Conservation (phyloP, 1,139 yeast species). For the Magnusiomyces suaveolens region DNA sequence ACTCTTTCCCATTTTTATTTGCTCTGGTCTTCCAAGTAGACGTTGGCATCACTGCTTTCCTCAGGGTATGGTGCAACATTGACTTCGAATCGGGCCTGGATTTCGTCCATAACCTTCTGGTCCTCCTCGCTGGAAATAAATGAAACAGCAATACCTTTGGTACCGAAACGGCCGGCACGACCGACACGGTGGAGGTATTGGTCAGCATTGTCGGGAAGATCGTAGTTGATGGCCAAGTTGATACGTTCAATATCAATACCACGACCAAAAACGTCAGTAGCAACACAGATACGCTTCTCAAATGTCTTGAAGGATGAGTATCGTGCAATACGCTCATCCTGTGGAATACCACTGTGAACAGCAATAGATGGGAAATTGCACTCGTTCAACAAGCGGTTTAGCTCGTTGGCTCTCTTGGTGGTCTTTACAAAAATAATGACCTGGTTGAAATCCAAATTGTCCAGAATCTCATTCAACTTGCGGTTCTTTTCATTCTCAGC, state of each 20-base stretch:
- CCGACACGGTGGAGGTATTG: conserved; percentile 98
- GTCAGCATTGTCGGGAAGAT: conserved; percentile 76
- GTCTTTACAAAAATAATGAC: conserved; percentile 94
- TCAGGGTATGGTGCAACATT: conserved; percentile 92
- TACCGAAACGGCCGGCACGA: conserved; percentile 99
- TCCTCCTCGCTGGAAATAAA: conserved; percentile 81
- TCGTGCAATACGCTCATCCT: conserved; percentile 96
- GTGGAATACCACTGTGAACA: conserved; percentile 91
- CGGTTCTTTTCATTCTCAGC: conserved; percentile 90
- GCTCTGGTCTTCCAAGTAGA: conserved; percentile 39
- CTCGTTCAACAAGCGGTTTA: conserved; percentile 80
- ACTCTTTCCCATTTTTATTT: too few relatives aligned
- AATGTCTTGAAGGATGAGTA: conserved; percentile 95
- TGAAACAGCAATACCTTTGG: conserved; percentile 94
- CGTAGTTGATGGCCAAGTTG: conserved; percentile 95
- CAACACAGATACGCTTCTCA: conserved; percentile 96
- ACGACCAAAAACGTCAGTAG: conserved; percentile 98
- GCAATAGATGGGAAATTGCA: conserved; percentile 97
- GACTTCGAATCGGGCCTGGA: conserved; percentile 96
- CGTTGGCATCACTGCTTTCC: conserved; percentile 95
- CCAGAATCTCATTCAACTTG: conserved; percentile 84
- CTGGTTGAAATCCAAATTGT: conserved; percentile 93
- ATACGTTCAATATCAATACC: conserved; percentile 99
- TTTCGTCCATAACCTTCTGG: conserved; percentile 81
- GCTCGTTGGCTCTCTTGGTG: conserved; percentile 83